phyloP scores from a whole-genome alignment of 805 yeast genomes.

The Sungouiozyma ichnusensis region DNA sequence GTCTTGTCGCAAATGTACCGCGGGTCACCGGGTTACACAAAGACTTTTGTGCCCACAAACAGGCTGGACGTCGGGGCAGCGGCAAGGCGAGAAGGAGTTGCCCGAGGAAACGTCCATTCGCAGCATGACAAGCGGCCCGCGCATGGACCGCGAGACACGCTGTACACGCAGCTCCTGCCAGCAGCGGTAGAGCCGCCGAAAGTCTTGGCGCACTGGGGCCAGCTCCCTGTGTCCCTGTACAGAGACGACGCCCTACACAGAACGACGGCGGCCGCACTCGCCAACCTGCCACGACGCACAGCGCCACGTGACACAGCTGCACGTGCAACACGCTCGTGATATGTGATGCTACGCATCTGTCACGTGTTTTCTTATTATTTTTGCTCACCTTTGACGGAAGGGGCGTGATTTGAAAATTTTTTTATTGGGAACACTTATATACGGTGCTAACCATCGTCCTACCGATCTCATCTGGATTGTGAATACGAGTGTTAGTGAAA shows the following conservation, averaged over 20 bases:
- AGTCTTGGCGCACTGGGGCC: background rate
- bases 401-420: background rate
- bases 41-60: slow-evolving; percentile 17
- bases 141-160: background rate
- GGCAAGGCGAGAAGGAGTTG: slow-evolving; percentile 1
- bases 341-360: background rate
- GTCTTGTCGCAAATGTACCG: slow-evolving; percentile 11
- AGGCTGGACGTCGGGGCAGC: slow-evolving; percentile 23
- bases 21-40: slow-evolving; percentile 26
- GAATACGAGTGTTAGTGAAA: too few species aligned
- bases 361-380: background rate
- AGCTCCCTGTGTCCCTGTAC: background rate
- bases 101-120: background rate
- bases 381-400: background rate
- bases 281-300: background rate
- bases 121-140: background rate
- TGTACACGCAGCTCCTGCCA: background rate
- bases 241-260: background rate
- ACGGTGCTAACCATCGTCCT: too few species aligned
- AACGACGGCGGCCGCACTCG: background rate
- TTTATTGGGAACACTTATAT: too few species aligned
- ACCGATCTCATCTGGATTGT: too few species aligned
- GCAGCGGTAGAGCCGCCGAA: background rate
- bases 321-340: too few species aligned
- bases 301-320: background rate